Evolutionary conservation across 495 filamentous ascomycete species (phyloP), one percentile per base, ranked within the genome.

Genomic region (Aspergillus sclerotioniger): DNA sequence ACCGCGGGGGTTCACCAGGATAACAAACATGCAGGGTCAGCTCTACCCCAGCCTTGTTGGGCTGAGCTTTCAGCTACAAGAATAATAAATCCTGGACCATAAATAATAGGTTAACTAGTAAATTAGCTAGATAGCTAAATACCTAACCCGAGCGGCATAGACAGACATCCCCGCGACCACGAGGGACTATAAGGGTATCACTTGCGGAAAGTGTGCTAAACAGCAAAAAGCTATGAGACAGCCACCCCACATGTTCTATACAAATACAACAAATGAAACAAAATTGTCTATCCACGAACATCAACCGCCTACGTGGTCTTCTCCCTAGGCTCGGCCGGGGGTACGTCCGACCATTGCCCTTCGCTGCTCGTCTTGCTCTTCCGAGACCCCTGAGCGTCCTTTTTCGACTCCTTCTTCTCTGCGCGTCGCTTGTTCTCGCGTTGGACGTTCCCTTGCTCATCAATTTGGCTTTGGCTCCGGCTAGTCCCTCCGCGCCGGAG

Each of bases 401-500:
- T 74, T 53, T 67, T 68, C 0, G 21, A 13, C 9, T 69, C 66
- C 29, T 68, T 71, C 62, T 69, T 71, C 17, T 73, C 72, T 6
- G 19, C 12, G n/a, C 61, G 31, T 54, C 54, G 13, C 39, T 68
- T 73, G 55, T 66, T 75, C 46, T 72, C 71, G 2, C 68, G 67
- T 9, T 57, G 50, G 9, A 46, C 56, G 6, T 25, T 48, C 1
- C 64, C 67, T 12, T 62, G 49, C 20, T 73, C 70, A 33, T 72
- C 70, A 1, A 59, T 51, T 39, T 59, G 63, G 53, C 67, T 74
- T 12, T 67, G 68, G 35, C 68, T 71, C 17, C 68, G 73, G 49
- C 71, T 76, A 1, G 69, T 69, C 6, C 60, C 71, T 17, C 51
- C 66, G 7, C 65, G 67, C 0, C 71, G 70, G n/a, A 79, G 67